phyloP scores from a whole-genome alignment of 2,329 filamentous ascomycete species.

The Aspergillus texensis region DNA sequence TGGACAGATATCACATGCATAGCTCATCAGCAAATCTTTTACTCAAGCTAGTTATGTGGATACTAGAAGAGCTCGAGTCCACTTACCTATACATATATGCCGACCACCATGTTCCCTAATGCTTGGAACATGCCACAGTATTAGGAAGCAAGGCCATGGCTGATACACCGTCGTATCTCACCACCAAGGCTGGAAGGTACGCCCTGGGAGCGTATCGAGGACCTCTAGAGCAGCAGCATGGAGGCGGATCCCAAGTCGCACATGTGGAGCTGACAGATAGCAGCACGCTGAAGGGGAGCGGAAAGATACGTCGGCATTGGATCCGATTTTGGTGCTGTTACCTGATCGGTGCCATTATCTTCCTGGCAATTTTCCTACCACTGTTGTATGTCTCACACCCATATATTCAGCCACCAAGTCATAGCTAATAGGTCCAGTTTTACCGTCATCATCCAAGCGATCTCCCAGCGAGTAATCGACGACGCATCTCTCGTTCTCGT shows the following conservation, averaged over 20 bases:
- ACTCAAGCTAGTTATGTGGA: neutral
- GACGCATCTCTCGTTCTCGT: slow-evolving; percentile 45
- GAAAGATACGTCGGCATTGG: slow-evolving; percentile 8
- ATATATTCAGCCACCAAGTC: neutral
- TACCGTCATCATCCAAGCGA: slow-evolving; percentile 50
- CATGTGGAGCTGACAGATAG: neutral
- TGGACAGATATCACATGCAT: neutral
- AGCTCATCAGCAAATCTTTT: neutral
- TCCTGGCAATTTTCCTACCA: slow-evolving; percentile 29
- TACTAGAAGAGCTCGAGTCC: neutral
- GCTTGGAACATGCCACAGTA: neutral
- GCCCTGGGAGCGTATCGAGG: neutral
- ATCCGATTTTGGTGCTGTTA: slow-evolving; percentile 28
- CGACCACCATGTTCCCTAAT: neutral
- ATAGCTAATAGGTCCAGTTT: slow-evolving; percentile 39
- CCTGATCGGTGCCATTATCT: slow-evolving; percentile 20
- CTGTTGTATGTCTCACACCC: slow-evolving; percentile 19
- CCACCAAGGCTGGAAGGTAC: neutral
- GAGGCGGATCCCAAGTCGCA: neutral
- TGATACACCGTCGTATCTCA: neutral
- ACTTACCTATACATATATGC: neutral
- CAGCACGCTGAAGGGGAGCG: neutral
- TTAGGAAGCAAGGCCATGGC: neutral
- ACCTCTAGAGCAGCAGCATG: neutral
- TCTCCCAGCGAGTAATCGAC: slow-evolving; percentile 50